phyloP scores from a whole-genome alignment of 2,329 filamentous ascomycete genomes.

The Bipolaris zeicola region DNA sequence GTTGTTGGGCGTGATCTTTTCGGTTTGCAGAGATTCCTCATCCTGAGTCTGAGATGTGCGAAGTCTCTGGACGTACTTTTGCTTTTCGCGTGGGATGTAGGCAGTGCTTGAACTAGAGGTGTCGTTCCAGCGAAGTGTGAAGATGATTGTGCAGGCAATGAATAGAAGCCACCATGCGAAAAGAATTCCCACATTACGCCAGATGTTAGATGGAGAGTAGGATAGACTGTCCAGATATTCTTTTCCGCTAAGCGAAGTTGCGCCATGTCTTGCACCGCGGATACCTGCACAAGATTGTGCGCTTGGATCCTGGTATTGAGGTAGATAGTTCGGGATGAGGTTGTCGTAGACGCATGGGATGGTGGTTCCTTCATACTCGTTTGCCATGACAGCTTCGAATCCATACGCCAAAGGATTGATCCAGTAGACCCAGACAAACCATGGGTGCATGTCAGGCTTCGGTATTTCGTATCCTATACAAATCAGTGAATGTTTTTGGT shows the following conservation, averaged over 20 bases:
- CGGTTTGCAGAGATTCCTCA: slow-evolving; percentile 54
- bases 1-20: slow-evolving; percentile 16
- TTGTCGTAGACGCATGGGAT: slow-evolving; percentile 59
- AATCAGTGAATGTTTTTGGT: neutral
- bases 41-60: slow-evolving; percentile 45
- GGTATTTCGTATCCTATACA: slow-evolving; percentile 55
- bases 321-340: slow-evolving; percentile 57
- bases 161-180: slow-evolving; percentile 51
- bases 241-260: slow-evolving; percentile 61
- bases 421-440: slow-evolving; percentile 66
- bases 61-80: slow-evolving; percentile 18
- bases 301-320: slow-evolving; percentile 50
- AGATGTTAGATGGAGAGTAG: slow-evolving; percentile 31
- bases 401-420: slow-evolving; percentile 77
- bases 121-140: slow-evolving; percentile 63
- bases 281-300: slow-evolving; percentile 64
- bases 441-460: slow-evolving; percentile 58
- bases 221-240: slow-evolving; percentile 62
- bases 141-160: slow-evolving; percentile 62
- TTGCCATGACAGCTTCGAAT: slow-evolving; percentile 78
- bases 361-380: slow-evolving; percentile 58
- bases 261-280: slow-evolving; percentile 59
- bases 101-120: slow-evolving; percentile 58
- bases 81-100: slow-evolving; percentile 61
- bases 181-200: slow-evolving; percentile 53